Base-by-base conservation (phyloP, 2,329 filamentous ascomycete genomes). In the Colletotrichum phormii region DNA sequence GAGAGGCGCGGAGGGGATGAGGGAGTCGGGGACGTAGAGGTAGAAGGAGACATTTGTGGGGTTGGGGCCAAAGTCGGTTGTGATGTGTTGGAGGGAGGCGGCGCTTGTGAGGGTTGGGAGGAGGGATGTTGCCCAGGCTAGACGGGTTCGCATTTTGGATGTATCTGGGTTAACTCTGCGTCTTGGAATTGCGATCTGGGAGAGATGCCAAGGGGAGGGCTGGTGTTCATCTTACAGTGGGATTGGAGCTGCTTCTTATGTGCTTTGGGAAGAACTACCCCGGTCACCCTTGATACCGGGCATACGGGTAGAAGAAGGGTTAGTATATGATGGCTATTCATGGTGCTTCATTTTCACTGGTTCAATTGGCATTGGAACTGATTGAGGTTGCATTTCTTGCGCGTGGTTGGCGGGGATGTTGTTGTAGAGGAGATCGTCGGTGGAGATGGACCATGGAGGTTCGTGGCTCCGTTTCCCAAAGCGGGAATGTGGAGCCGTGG, bases 31-130 rank as follows among this genome's bases (percentile, higher is more conserved):
- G 5, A 86, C 83, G 77, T 85, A 85, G 70, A 90, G 87, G 81
- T 86, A 88, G 80, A 90, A 89, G 18, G 80, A 81, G 5, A 86
- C 86, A 35, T 86, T 85, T 22, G 83, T 85, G 0, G 88, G 88
- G 66, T 88, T 89, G 31, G 87, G 82, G 15, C 81, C 81, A 74
- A 86, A 81, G 69, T 71, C 46, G 66, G 18, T 11, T n/a, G 68
- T 69, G 53, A 69, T 67, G 5, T 74, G 67, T 18, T 75, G 60
- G 51, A 72, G 72, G 29, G 67, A 53, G 29, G 67, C 72, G 13
- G 74, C 74, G 13, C 64, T 54, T 24, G 53, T 61, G 5, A 72
- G 61, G n/a, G 58, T 7, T 29, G 24, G 53, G 7, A 60, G 62
- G 8, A 73, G 67, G 67, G 61, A 29, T 18, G 55, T 35, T 12